Conservation (phyloP, 139 green algal genomes). For the Volvox africanus region DNA sequence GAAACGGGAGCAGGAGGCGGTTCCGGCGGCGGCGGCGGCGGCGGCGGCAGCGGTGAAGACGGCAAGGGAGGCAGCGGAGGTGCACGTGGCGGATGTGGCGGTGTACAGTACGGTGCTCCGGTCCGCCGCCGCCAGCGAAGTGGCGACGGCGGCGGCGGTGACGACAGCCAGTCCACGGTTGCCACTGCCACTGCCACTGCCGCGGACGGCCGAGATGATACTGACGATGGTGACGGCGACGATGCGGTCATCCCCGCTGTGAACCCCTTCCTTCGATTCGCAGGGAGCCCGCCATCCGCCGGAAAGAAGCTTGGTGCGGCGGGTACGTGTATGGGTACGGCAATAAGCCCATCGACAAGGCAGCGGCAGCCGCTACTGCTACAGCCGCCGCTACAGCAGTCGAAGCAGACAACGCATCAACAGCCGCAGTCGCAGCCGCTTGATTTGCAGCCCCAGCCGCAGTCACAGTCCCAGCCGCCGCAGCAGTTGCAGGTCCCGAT, state of each 20-base stretch:
- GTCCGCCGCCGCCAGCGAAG: background rate
- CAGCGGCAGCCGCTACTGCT: background rate
- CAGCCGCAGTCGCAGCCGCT: background rate
- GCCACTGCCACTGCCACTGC: background rate
- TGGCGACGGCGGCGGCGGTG: background rate
- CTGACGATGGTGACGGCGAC: background rate
- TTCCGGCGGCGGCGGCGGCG: background rate
- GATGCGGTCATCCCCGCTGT: conserved; percentile 6
- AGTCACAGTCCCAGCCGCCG: background rate
- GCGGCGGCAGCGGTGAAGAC: background rate
- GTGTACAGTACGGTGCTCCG: background rate
- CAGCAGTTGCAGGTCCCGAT: too few species aligned
- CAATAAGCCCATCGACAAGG: background rate
- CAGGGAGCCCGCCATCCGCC: background rate
- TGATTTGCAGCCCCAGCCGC: background rate
- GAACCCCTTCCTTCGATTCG: conserved; percentile 46
- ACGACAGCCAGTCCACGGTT: background rate
- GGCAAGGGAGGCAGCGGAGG: background rate
- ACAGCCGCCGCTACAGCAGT: background rate
- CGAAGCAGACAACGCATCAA: background rate
- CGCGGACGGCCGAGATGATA: background rate
- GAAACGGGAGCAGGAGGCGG: background rate
- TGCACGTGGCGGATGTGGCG: background rate
- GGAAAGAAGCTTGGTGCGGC: background rate
- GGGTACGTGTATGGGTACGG: too few species aligned